Evolutionary conservation across 805 yeast species (phyloP).

Genomic region (Myxozyma lipomycoides): DNA sequence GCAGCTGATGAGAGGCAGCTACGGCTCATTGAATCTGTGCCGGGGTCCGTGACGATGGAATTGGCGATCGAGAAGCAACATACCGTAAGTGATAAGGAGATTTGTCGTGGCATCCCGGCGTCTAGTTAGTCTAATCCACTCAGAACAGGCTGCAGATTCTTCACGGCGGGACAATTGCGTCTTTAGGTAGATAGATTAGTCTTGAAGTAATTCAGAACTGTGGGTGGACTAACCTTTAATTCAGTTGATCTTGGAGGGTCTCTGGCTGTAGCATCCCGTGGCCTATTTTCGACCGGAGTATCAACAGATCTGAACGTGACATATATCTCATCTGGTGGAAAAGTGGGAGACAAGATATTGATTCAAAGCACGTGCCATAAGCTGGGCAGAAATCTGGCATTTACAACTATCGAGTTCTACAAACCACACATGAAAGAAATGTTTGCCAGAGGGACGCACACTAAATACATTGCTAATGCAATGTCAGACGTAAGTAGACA

Average conservation of each 20-base stretch:
- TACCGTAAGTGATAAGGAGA: slow-evolving; percentile 30
- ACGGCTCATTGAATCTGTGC: slow-evolving; percentile 33
- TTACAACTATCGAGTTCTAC: slow-evolving; percentile 40
- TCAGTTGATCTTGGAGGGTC: slow-evolving; percentile 45
- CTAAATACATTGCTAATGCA: slow-evolving; percentile 41
- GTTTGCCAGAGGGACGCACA: slow-evolving; percentile 44
- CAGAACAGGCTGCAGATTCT: slow-evolving; percentile 41
- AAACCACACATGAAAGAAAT: slow-evolving; percentile 28
- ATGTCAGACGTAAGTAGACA: slow-evolving; percentile 35
- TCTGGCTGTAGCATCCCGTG: slow-evolving; percentile 42
- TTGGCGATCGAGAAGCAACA: slow-evolving; percentile 38
- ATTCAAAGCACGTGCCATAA: slow-evolving; percentile 36
- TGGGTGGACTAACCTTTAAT: not conserved
- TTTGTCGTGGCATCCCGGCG: not conserved
- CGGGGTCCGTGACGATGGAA: slow-evolving; percentile 37
- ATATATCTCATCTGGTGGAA: slow-evolving; percentile 41
- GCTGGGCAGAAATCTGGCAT: slow-evolving; percentile 43
- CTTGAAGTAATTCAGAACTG: not conserved
- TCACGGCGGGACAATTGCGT: slow-evolving; percentile 44
- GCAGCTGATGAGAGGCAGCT: too few relatives aligned
- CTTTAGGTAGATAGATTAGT: slow-evolving; percentile 23
- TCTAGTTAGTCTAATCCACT: not conserved
- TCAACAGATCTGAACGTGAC: slow-evolving; percentile 43
- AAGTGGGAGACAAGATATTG: slow-evolving; percentile 27
- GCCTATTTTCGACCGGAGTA: slow-evolving; percentile 44